These are phyloP conservation scores for Ceratocystis harringtonii DNA, from an alignment of 2,329 filamentous ascomycete species.

Conservation along the genomic window DNA sequence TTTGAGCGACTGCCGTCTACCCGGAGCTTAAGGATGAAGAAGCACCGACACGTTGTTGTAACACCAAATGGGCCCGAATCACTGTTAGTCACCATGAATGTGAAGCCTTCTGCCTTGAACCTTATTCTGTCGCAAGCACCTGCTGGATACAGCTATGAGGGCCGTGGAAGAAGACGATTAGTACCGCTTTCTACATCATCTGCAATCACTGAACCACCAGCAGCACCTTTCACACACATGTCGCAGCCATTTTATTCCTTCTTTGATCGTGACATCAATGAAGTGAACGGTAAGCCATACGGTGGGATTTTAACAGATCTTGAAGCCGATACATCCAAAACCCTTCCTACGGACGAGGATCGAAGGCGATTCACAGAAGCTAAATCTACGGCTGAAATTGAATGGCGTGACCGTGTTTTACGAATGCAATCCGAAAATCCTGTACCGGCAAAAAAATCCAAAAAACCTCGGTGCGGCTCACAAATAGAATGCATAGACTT, in stretches of 20 bases:
- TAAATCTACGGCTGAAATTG: slow-evolving; percentile 78
- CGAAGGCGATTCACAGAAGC: slow-evolving; percentile 79
- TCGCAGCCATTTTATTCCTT: slow-evolving; percentile 76
- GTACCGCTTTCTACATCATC: slow-evolving; percentile 6
- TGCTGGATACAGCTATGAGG: slow-evolving; percentile 5
- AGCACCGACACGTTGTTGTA: slow-evolving; percentile 7
- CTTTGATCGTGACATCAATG: slow-evolving; percentile 75
- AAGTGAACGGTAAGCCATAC: slow-evolving; percentile 84
- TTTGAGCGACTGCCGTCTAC: slow-evolving; percentile 19
- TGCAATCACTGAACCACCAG: slow-evolving; percentile 25
- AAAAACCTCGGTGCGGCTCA: slow-evolving; percentile 72
- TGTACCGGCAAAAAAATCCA: slow-evolving; percentile 46
- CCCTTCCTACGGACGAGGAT: slow-evolving; percentile 65
- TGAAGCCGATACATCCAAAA: slow-evolving; percentile 84
- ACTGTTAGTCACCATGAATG: slow-evolving; percentile 42
- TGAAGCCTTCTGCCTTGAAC: slow-evolving; percentile 43
- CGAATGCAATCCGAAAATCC: slow-evolving; percentile 49
- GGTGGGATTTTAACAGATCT: slow-evolving; percentile 79
- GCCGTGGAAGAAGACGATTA: slow-evolving; percentile 8
- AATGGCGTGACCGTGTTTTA: slow-evolving; percentile 58
- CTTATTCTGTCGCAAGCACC: slow-evolving; percentile 33
- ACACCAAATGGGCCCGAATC: slow-evolving; percentile 24
- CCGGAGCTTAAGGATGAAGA: slow-evolving; percentile 14
- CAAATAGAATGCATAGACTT: slow-evolving; percentile 99
- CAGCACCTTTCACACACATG: slow-evolving; percentile 43